These are phyloP conservation scores for Macrocybe gigantea DNA, from an alignment of 768 basidiomycete genomes.

Conservation along the genomic window DNA sequence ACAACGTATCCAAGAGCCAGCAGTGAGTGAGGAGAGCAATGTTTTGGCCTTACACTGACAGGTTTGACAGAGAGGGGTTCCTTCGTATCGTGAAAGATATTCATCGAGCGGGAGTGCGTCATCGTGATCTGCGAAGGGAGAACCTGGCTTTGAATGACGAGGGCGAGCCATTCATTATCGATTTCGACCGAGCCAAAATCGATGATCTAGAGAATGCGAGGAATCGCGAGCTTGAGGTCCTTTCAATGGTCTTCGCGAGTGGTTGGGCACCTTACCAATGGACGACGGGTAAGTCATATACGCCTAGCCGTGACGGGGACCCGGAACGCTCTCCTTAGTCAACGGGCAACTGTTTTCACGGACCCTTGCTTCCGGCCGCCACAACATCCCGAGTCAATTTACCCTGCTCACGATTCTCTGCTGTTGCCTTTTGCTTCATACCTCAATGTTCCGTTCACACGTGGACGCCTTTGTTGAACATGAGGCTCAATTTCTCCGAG, in stretches of 20 bases:
- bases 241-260: not conserved
- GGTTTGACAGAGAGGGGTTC: not conserved
- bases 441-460: too few species aligned
- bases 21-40: not conserved
- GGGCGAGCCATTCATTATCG: slow-evolving; percentile 15
- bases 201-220: not conserved
- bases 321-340: too few species aligned
- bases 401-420: too few species aligned
- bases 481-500: too few species aligned
- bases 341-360: too few species aligned
- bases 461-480: too few species aligned
- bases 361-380: too few species aligned
- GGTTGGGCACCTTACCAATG: too few species aligned
- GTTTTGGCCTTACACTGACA: not conserved
- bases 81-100: slow-evolving; percentile 9
- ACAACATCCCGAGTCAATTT: too few species aligned
- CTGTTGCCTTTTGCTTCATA: too few species aligned
- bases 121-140: slow-evolving; percentile 17
- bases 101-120: slow-evolving; percentile 18
- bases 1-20: not conserved
- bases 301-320: too few species aligned
- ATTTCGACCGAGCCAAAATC: slow-evolving; percentile 17
- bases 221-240: not conserved
- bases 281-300: too few species aligned
- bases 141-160: slow-evolving; percentile 17